phyloP scores from a whole-genome alignment of 352 stramenopile genomes.

The Phytopythium helicoides region DNA sequence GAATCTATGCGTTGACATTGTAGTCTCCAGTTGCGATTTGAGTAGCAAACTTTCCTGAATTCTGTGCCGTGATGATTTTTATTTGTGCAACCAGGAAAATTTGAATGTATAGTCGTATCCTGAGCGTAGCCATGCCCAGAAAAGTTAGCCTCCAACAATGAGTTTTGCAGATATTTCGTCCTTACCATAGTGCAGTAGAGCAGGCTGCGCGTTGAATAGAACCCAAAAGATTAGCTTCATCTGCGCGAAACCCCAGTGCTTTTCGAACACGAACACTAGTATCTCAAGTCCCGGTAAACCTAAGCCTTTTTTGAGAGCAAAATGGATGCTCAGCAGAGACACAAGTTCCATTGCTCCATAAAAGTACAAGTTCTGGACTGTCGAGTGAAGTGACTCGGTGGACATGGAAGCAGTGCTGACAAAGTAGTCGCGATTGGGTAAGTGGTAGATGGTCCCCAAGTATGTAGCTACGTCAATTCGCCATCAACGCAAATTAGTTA shows the following conservation, averaged over 20 bases:
- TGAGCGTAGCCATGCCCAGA: slow-evolving; percentile 5
- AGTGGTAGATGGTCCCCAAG: slow-evolving; percentile 16
- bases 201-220: slow-evolving; percentile 19
- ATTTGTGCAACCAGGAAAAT: slow-evolving; percentile 28
- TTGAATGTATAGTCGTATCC: slow-evolving; percentile 35
- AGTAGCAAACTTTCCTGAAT: too few species aligned
- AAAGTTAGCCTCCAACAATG: too few species aligned
- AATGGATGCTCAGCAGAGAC: slow-evolving; percentile 20
- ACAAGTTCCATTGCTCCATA: slow-evolving; percentile 26
- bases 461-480: slow-evolving; percentile 23
- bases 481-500: too few species aligned
- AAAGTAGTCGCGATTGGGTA: slow-evolving; percentile 28
- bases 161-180: background rate
- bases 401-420: slow-evolving; percentile 11
- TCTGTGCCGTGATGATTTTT: too few species aligned
- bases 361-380: slow-evolving; percentile 17
- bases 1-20: too few species aligned
- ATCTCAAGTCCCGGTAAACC: slow-evolving; percentile 14
- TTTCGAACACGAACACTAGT: slow-evolving; percentile 31
- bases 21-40: too few species aligned
- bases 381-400: slow-evolving; percentile 4
- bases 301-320: slow-evolving; percentile 15
- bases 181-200: slow-evolving; percentile 25
- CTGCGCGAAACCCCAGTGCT: slow-evolving; percentile 15
- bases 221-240: slow-evolving; percentile 33